phyloP scores from a whole-genome alignment of 352 stramenopile species.

The Pythium apleroticum region DNA sequence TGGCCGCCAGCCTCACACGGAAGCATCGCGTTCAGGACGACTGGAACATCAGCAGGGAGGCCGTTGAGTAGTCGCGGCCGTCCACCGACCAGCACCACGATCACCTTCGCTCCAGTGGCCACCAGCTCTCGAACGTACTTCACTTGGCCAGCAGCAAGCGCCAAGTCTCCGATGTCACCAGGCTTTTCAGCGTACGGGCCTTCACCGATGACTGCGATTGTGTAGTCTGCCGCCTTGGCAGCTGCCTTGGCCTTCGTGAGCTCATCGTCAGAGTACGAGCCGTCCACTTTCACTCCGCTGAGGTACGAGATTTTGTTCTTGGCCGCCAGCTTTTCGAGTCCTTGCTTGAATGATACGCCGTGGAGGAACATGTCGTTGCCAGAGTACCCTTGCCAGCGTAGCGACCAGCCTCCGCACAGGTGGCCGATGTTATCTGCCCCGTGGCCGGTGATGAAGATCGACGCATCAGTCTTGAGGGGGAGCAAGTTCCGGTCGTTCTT shows the following conservation, averaged over 20 bases:
- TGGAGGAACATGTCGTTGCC: constrained; percentile 31
- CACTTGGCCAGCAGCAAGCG: constrained; percentile 57
- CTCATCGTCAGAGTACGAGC: constrained; percentile 17
- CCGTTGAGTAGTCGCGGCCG: constrained; percentile 71
- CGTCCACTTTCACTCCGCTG: constrained; percentile 19
- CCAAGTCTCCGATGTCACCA: constrained; percentile 82
- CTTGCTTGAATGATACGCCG: constrained; percentile 29
- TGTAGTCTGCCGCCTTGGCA: constrained; percentile 36
- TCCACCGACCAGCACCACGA: constrained; percentile 78
- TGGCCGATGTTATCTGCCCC: constrained; percentile 65
- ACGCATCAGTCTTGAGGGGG: constrained; percentile 35
- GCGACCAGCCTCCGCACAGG: constrained; percentile 79
- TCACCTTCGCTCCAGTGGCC: constrained; percentile 66
- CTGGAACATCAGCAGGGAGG: constrained; percentile 52
- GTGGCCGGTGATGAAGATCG: constrained; percentile 72
- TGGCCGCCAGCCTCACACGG: constrained; percentile 75
- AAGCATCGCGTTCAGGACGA: constrained; percentile 81
- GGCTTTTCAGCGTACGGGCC: constrained; percentile 76
- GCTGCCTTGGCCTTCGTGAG: constrained; percentile 13
- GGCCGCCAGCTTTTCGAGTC: constrained; percentile 16
- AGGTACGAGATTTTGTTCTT: constrained; percentile 23
- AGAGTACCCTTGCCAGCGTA: constrained; percentile 60
- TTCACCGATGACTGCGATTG: constrained; percentile 78
- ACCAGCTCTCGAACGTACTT: constrained; percentile 66
- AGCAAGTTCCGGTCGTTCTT: constrained; percentile 72